Percentiles rank a stretch among this genome's conserved stretches.
Conservation (phyloP, 805 yeast genomes). For the Zygoascus tannicola region DNA sequence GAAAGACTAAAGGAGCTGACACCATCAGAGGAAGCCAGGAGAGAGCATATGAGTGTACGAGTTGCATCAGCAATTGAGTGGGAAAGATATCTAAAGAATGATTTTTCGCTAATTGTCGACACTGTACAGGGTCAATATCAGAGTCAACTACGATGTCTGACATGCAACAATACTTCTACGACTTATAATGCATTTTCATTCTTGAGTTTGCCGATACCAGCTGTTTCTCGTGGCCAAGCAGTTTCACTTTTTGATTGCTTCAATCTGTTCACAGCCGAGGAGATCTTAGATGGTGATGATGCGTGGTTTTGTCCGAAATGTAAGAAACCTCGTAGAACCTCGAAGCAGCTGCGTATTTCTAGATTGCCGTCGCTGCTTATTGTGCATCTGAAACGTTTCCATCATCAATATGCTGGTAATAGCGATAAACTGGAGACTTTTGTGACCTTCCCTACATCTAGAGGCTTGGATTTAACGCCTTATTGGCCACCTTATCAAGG, state of each 20-base stretch:
- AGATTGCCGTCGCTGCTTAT: constrained; percentile 70
- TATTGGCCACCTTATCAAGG: constrained; percentile 56
- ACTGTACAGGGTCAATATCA: constrained; percentile 83
- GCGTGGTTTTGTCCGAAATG: constrained; percentile 82
- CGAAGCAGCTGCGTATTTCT: constrained; percentile 63
- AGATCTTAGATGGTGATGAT: constrained; percentile 65
- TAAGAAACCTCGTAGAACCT: constrained; percentile 49
- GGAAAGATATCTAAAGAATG: constrained; percentile 75
- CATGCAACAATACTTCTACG: constrained; percentile 69
- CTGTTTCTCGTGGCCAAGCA: constrained; percentile 22
- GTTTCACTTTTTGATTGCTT: constrained; percentile 54
- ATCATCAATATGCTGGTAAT: constrained; percentile 21
- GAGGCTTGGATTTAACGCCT: constrained; percentile 47
- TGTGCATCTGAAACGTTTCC: constrained; percentile 79
- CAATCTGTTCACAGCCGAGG: constrained; percentile 66
- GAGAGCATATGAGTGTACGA: constrained; percentile 68
- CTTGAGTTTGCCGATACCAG: constrained; percentile 71
- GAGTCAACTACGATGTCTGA: constrained; percentile 65
- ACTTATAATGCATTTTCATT: constrained; percentile 78
- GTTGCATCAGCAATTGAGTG: constrained; percentile 84
- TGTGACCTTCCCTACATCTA: constrained; percentile 54
- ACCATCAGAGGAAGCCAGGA: constrained; percentile 57
- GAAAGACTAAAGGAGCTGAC: constrained; percentile 50
- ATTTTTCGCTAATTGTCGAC: constrained; percentile 72
- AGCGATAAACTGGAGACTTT: constrained; percentile 53